A percentile compares a stretch with the other conserved stretches of the same genome.
Conservation (phyloP, 2,329 filamentous ascomycete genomes). For the Aspergillus vadensis region DNA sequence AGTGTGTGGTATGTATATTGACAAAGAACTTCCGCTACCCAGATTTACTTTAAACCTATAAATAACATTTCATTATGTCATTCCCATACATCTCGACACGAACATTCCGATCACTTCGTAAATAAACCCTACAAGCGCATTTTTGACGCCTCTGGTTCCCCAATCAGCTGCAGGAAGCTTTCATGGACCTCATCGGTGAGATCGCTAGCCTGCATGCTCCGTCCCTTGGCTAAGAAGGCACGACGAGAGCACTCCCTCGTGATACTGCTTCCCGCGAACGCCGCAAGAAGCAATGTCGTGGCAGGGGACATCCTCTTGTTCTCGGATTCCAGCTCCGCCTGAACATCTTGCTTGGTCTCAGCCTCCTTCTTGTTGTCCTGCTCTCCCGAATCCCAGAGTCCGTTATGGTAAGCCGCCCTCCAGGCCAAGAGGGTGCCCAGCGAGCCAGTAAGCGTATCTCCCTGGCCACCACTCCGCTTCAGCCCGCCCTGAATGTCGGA, state of each 20-base stretch:
- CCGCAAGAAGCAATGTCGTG: conserved; percentile 71
- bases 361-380: conserved; percentile 34
- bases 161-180: conserved; percentile 79
- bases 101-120: background rate
- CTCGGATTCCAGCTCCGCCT: conserved; percentile 46
- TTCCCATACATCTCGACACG: background rate
- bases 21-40: background rate
- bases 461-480: conserved; percentile 92
- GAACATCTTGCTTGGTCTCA: conserved; percentile 44
- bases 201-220: conserved; percentile 89
- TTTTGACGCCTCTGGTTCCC: conserved; percentile 61
- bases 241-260: conserved; percentile 88
- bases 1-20: background rate
- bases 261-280: conserved; percentile 82
- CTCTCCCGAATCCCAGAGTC: conserved; percentile 66
- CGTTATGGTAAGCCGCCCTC: conserved; percentile 81
- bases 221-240: conserved; percentile 81
- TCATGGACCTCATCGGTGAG: conserved; percentile 85
- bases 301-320: conserved; percentile 58
- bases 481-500: conserved; percentile 77
- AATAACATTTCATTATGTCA: background rate
- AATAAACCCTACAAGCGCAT: conserved; percentile 28
- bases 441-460: conserved; percentile 88
- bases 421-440: conserved; percentile 88
- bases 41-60: background rate